These are phyloP conservation scores for Backusella parvicylindrica DNA, from an alignment of 192 early-diverging fungal species.

Conservation along the genomic window DNA sequence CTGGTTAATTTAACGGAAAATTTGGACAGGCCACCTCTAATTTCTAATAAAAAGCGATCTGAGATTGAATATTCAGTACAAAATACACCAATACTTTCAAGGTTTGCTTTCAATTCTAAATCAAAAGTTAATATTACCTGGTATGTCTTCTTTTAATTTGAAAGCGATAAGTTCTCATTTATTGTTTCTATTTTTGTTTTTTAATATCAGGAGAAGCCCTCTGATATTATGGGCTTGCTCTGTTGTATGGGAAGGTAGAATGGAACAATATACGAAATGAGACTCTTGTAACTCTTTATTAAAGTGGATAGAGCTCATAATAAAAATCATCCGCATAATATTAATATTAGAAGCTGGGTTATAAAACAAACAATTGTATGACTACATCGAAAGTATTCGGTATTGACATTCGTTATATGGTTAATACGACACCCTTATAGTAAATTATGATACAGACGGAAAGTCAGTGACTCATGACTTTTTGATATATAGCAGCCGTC, in stretches of 20 bases:
- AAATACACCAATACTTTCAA: conserved; percentile 7
- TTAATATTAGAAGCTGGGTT: too few species aligned
- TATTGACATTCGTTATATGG: too few species aligned
- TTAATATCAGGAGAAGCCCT: not conserved
- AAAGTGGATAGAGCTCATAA: too few species aligned
- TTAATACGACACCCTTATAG: too few species aligned
- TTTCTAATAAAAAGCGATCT: conserved; percentile 3
- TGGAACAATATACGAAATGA: too few species aligned
- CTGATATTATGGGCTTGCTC: too few species aligned
- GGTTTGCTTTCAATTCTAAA: conserved; percentile 13
- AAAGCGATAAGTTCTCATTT: not conserved
- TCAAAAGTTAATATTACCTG: conserved; percentile 7
- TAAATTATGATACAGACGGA: not conserved
- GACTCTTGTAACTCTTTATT: too few species aligned
- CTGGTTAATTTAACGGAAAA: conserved; percentile 1
- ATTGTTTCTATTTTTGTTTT: not conserved
- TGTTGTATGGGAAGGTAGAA: too few species aligned
- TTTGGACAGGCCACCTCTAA: conserved; percentile 7
- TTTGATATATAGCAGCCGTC: not conserved
- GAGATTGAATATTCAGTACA: conserved; percentile 5
- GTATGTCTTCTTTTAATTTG: conserved; percentile 3
- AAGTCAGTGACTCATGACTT: not conserved
- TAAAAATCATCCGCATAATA: too few species aligned
- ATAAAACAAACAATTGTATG: too few species aligned
- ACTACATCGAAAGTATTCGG: too few species aligned